These are phyloP conservation scores for Hansenula sp. DNA, from an alignment of 1,139 yeast genomes.

Conservation along the genomic window DNA sequence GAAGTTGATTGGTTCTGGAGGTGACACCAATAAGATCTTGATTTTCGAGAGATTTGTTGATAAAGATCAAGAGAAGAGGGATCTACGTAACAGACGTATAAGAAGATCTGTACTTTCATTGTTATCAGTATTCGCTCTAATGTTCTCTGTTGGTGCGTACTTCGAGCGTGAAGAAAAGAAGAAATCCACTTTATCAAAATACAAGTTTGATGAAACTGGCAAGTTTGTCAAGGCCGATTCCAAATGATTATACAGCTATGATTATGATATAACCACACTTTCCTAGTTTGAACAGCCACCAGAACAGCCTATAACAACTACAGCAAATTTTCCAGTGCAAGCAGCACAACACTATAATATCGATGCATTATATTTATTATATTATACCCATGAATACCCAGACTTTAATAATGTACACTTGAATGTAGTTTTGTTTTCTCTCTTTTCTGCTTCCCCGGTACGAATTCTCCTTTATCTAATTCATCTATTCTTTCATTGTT, in stretches of 20 bases:
- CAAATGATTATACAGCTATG: background rate
- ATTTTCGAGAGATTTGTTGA: constrained; percentile 30
- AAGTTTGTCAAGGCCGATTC: background rate
- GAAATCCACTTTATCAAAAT: background rate
- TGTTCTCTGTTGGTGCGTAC: background rate
- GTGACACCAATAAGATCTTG: constrained; percentile 25
- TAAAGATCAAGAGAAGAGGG: constrained; percentile 8
- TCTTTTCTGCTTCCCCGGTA: too few species aligned
- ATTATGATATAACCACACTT: too few species aligned
- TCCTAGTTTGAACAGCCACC: too few species aligned
- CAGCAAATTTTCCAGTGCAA: background rate
- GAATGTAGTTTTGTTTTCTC: too few species aligned
- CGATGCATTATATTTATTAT: constrained; percentile 1
- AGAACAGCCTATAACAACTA: background rate
- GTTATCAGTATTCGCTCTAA: background rate
- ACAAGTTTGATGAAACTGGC: background rate
- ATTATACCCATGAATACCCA: background rate
- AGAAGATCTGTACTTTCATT: background rate
- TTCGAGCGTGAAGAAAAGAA: constrained; percentile 4
- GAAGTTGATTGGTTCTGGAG: constrained; percentile 42
- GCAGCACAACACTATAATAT: background rate
- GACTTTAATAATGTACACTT: background rate
- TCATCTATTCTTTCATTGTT: constrained; percentile 9
- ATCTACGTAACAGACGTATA: constrained; percentile 3
- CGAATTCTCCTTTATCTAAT: too few species aligned